These are phyloP conservation scores for Liriodendron chinense DNA, from an alignment of 164 flowering plant genomes.

Conservation along the genomic window DNA sequence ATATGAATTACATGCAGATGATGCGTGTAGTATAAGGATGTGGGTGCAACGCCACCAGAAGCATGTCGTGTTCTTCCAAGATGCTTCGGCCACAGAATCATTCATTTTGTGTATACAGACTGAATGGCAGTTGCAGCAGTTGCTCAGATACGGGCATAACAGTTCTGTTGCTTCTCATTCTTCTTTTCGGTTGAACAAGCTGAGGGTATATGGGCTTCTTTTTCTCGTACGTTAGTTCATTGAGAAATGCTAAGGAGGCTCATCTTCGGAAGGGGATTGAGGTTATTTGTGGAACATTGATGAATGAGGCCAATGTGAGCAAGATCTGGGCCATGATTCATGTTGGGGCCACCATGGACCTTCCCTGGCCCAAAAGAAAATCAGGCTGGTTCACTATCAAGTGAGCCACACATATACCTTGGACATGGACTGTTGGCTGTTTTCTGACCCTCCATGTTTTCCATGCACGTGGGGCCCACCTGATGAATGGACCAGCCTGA, in stretches of 20 bases:
- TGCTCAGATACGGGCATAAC: conserved; percentile 49
- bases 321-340: not conserved
- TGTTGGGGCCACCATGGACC: not conserved
- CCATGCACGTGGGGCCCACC: not conserved
- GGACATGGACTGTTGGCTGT: not conserved
- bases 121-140: conserved; percentile 66
- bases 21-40: conserved; percentile 29
- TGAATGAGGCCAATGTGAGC: not conserved
- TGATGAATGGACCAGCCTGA: not conserved
- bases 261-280: too few species aligned
- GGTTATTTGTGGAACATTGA: not conserved
- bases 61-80: conserved; percentile 40
- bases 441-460: too few species aligned
- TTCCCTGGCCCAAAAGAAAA: not conserved
- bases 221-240: not conserved
- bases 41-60: conserved; percentile 57
- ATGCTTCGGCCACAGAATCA: conserved; percentile 29
- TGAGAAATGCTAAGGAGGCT: not conserved
- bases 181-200: conserved; percentile 41
- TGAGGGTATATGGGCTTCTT: conserved; percentile 31
- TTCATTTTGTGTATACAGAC: conserved; percentile 53
- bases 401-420: not conserved
- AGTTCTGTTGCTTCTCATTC: conserved; percentile 45
- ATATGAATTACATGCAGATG: conserved; percentile 35
- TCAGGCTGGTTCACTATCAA: not conserved